Evolutionary conservation across 2,329 filamentous ascomycete genomes (phyloP).

Genomic region (Trichoderma sp.): DNA sequence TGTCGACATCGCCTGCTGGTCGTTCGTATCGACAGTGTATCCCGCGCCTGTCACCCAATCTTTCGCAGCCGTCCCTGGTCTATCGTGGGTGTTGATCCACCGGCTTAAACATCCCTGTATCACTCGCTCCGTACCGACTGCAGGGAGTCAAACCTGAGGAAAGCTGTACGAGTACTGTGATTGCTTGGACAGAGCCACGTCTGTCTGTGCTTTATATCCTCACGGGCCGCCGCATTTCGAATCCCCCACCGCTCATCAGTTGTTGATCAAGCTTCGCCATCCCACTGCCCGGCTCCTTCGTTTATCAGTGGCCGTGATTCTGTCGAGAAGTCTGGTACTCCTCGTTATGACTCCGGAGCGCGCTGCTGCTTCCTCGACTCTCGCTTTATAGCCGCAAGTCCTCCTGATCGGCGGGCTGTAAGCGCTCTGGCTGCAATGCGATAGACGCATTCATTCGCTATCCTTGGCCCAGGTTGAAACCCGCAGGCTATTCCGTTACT

Average conservation of each 20-base stretch:
- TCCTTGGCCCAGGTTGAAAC: slow-evolving; percentile 25
- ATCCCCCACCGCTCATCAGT: slow-evolving; percentile 23
- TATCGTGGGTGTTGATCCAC: slow-evolving; percentile 24
- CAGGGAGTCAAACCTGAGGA: slow-evolving; percentile 17
- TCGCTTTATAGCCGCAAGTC: slow-evolving; percentile 9
- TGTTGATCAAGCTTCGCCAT: slow-evolving; percentile 26
- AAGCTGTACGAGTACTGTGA: background rate
- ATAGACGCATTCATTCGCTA: slow-evolving; percentile 26
- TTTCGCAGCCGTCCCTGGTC: slow-evolving; percentile 3
- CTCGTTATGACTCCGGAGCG: slow-evolving; percentile 28
- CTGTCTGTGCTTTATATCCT: slow-evolving; percentile 27
- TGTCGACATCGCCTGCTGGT: slow-evolving; percentile 30
- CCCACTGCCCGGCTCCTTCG: slow-evolving; percentile 29
- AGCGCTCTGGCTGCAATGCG: slow-evolving; percentile 24
- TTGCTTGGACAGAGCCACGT: background rate
- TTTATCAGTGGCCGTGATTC: slow-evolving; percentile 16
- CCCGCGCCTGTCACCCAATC: slow-evolving; percentile 7
- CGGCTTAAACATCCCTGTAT: slow-evolving; percentile 19
- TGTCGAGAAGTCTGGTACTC: slow-evolving; percentile 36
- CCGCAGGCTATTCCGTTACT: slow-evolving; percentile 32
- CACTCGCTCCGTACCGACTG: slow-evolving; percentile 18
- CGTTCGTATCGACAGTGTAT: slow-evolving; percentile 2
- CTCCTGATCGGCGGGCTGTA: slow-evolving; percentile 22
- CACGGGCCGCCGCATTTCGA: slow-evolving; percentile 20
- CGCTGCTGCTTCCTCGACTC: slow-evolving; percentile 14